A percentile compares a stretch with the other conserved stretches of the same genome.
Evolutionary conservation across 2,329 filamentous ascomycete genomes (phyloP).

Genomic region (Trichoderma koningii): DNA sequence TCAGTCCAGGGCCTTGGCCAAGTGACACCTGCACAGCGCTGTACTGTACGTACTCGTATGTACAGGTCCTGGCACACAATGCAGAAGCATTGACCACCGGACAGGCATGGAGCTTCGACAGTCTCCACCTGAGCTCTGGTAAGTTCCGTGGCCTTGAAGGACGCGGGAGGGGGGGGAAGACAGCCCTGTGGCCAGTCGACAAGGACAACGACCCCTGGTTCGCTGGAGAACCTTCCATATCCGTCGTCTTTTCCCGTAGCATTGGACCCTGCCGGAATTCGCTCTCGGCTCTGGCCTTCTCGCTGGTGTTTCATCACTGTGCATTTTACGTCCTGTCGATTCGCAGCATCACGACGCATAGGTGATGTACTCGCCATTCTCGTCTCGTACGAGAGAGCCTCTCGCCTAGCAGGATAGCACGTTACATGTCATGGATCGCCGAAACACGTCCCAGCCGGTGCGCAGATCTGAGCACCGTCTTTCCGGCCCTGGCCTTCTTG

Average conservation of each 20-base stretch:
- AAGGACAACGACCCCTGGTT: slow-evolving; percentile 1
- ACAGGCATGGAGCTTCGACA: slow-evolving; percentile 7
- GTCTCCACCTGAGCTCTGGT: slow-evolving; percentile 4
- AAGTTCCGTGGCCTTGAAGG: slow-evolving; percentile 16
- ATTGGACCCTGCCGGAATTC: neutral
- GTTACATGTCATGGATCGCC: slow-evolving; percentile 19
- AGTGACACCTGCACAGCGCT: neutral
- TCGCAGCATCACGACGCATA: slow-evolving; percentile 5
- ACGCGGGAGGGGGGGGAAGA: neutral
- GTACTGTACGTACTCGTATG: too few species aligned
- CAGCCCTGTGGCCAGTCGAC: slow-evolving; percentile 20
- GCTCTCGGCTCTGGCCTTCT: too few species aligned
- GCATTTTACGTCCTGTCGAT: neutral
- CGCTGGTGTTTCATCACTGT: slow-evolving; percentile 1
- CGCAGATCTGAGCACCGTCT: neutral
- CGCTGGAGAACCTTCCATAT: slow-evolving; percentile 23
- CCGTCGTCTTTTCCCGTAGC: slow-evolving; percentile 22
- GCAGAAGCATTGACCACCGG: neutral
- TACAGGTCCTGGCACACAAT: too few species aligned
- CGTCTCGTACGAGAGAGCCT: slow-evolving; percentile 13
- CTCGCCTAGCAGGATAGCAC: slow-evolving; percentile 11
- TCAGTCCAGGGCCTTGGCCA: neutral
- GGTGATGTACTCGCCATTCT: neutral
- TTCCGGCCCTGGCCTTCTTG: neutral
- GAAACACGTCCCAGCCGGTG: slow-evolving; percentile 2